These are phyloP conservation scores for Nowakowskiella sp. DNA, from an alignment of 192 early-diverging fungal species.

Conservation along the genomic window DNA sequence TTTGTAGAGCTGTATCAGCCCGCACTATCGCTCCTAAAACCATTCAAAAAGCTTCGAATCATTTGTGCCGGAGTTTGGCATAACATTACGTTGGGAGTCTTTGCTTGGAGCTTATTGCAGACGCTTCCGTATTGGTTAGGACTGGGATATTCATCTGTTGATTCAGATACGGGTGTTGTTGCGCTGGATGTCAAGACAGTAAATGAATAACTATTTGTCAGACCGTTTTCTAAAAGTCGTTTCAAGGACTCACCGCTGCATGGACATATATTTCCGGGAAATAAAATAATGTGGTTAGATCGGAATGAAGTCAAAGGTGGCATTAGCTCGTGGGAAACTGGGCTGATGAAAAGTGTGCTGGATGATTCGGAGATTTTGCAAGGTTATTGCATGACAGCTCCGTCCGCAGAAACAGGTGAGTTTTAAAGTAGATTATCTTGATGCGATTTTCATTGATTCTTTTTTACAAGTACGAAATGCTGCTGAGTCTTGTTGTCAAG, in stretches of 20 bases:
- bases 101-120: constrained; percentile 27
- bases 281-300: constrained; percentile 36
- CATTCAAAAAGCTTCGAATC: constrained; percentile 45
- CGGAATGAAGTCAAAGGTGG: constrained; percentile 24
- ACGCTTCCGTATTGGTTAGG: constrained; percentile 35
- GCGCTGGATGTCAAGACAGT: constrained; percentile 48
- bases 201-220: not conserved
- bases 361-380: constrained; percentile 8
- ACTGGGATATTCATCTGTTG: constrained; percentile 46
- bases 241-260: constrained; percentile 43
- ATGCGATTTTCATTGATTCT: no score
- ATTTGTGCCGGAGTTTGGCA: constrained; percentile 74
- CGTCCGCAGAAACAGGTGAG: no score
- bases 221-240: not conserved
- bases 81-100: constrained; percentile 47
- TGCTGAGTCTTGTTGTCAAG: constrained; percentile 44
- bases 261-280: constrained; percentile 32
- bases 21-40: constrained; percentile 29
- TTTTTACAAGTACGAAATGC: not conserved
- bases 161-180: constrained; percentile 45
- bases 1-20: constrained; percentile 58
- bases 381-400: constrained; percentile 42
- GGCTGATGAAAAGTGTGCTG: constrained; percentile 21
- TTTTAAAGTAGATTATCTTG: no score
- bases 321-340: constrained; percentile 37